These are phyloP conservation scores for Hyparrhenia diplandra DNA, from an alignment of 176 grass and related monocot species.

Conservation along the genomic window DNA sequence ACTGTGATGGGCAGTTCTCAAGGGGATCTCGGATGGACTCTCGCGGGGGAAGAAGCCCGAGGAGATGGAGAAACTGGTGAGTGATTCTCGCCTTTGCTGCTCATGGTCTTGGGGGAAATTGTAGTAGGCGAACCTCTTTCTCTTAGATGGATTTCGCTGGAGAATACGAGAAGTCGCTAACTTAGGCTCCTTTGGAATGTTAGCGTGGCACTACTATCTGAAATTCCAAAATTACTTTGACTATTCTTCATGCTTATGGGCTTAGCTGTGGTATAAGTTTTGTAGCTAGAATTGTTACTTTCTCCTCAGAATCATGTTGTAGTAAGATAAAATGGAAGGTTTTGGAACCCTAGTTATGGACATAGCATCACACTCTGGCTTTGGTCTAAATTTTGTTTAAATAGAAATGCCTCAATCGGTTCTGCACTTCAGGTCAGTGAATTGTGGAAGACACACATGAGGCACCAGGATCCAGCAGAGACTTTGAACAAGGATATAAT, in stretches of 20 bases:
- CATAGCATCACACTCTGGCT: not conserved
- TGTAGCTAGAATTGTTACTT: not conserved
- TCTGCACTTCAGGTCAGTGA: conserved; percentile 53
- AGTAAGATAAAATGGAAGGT: not conserved
- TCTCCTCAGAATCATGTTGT: not conserved
- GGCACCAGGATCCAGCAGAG: conserved; percentile 77
- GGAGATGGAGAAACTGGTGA: conserved; percentile 94
- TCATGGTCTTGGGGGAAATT: not conserved
- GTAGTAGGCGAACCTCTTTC: not conserved
- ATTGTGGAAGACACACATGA: conserved; percentile 76
- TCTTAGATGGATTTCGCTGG: not conserved
- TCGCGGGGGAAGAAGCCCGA: conserved; percentile 80
- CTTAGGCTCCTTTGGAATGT: not conserved
- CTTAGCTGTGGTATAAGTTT: not conserved
- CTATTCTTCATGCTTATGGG: not conserved
- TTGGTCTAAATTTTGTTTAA: not conserved
- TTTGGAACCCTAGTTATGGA: not conserved
- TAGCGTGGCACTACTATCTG: not conserved
- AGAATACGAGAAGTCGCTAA: not conserved
- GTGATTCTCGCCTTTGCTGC: not conserved
- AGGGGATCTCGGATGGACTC: conserved; percentile 82
- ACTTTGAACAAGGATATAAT: conserved; percentile 90
- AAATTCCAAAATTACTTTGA: not conserved
- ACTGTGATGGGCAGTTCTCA: conserved; percentile 55
- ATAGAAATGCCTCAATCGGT: not conserved